Evolutionary conservation across 2,329 filamentous ascomycete genomes (phyloP).

Genomic region (Hypoxylon sp.): DNA sequence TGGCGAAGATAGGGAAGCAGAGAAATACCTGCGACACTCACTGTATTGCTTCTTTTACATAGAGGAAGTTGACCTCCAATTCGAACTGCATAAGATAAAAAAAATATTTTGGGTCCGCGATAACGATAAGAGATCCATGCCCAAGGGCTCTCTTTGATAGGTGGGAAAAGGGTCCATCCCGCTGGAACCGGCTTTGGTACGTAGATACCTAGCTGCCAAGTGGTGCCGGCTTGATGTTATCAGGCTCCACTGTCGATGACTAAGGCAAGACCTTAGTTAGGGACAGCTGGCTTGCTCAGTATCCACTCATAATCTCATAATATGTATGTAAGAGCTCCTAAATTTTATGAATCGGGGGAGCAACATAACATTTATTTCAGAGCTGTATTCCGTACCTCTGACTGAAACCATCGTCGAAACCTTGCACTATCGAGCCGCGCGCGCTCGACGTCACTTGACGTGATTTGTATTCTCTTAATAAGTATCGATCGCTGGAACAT

Average conservation of each 20-base stretch:
- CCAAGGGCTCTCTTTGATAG: neutral
- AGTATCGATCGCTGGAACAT: slow-evolving; percentile 4
- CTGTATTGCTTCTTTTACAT: neutral
- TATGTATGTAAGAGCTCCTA: slow-evolving; percentile 16
- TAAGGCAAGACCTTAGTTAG: slow-evolving; percentile 19
- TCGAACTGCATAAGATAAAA: slow-evolving; percentile 26
- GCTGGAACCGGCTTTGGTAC: neutral
- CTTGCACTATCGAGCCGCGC: slow-evolving; percentile 5
- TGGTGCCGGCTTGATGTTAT: neutral
- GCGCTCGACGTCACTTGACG: slow-evolving; percentile 19
- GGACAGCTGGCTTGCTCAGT: slow-evolving; percentile 26
- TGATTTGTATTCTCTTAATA: slow-evolving; percentile 7
- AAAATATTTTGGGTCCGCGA: neutral
- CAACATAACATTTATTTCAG: slow-evolving; percentile 16
- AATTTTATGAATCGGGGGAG: slow-evolving; percentile 27
- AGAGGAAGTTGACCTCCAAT: slow-evolving; percentile 3
- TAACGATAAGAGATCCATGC: slow-evolving; percentile 35
- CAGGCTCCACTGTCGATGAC: slow-evolving; percentile 11
- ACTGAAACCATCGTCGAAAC: slow-evolving; percentile 24
- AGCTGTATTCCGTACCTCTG: too few species aligned
- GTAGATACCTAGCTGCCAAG: too few species aligned
- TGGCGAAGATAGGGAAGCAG: slow-evolving; percentile 49
- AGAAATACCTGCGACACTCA: neutral
- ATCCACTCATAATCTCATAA: slow-evolving; percentile 24
- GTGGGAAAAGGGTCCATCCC: neutral